Conservation (phyloP, 1,139 yeast genomes). For the Candida sp. region DNA sequence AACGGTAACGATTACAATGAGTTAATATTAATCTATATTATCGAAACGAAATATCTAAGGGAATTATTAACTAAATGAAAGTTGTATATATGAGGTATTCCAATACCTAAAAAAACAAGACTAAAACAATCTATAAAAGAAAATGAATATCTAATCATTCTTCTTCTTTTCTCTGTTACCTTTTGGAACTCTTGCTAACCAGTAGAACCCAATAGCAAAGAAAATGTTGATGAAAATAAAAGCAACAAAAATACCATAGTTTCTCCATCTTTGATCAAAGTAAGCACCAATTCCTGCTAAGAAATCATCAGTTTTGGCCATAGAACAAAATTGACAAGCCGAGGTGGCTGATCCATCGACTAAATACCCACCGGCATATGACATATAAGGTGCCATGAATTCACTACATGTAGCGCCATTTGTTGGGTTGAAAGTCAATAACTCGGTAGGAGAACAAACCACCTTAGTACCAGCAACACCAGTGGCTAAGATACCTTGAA, state of each 20-base stretch:
- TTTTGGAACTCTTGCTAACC: conserved; percentile 77
- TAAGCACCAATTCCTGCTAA: conserved; percentile 38
- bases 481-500: conserved; percentile 36
- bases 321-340: conserved; percentile 8
- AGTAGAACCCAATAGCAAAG: conserved; percentile 56
- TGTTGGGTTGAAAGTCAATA: conserved; percentile 22
- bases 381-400: neutral
- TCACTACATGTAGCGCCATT: conserved; percentile 43
- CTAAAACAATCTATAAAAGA: too few species aligned
- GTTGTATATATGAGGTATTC: neutral
- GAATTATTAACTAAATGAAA: neutral
- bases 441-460: conserved; percentile 25
- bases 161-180: conserved; percentile 22
- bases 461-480: conserved; percentile 24
- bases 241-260: conserved; percentile 54
- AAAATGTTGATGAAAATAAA: conserved; percentile 50
- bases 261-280: conserved; percentile 61
- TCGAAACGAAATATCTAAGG: neutral
- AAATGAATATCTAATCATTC: conserved; percentile 2
- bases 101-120: too few species aligned
- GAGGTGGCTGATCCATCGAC: neutral
- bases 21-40: too few species aligned
- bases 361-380: neutral
- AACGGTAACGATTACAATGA: too few species aligned
- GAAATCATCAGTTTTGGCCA: conserved; percentile 48